Base-by-base conservation (phyloP, 2,329 filamentous ascomycete species). In the Aspergillus viridinutans region DNA sequence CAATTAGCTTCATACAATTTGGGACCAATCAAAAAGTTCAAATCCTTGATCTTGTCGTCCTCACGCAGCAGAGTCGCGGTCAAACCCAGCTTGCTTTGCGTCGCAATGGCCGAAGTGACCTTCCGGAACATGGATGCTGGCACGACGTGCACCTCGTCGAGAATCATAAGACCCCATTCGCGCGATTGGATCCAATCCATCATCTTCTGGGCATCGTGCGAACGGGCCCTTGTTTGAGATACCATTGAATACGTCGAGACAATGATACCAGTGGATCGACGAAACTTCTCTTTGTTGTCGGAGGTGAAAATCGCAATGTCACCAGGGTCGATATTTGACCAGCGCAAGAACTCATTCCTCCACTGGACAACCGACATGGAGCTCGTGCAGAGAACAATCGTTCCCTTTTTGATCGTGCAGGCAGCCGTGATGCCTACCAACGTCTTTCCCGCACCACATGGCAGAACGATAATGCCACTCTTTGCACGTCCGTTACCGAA, bases 171-270 rank as follows among this genome's bases (percentile, higher is more conserved):
- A 67, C 94, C 94, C 94, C 94, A 99, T 81, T 99, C 94, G 61
- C 92, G 87, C 3, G 83, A 83, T 20, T 86, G 87, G 61, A 99
- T 83, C 72, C 96, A 97, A 60, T 94, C 87, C 91, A 99, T 97
- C 86, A 97, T 96, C 78, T 96, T 95, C 70, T 94, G 87, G 3
- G 93, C 90, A 71, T 99, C 93, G 71, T 97, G 88, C 1, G 94
- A 93, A 57, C 93, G 84, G 58, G 90, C 89, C 51, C 91, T 84
- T 14, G 88, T 92, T 68, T 94, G 90, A 8, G 91, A 96, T n/a
- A 99, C 92, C 94, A 99, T 99, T 58, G 91, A 94, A 74, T 99
- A 99, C 1, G 94, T 99, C 10, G 92, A 96, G 53, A 99, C 92
- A 63, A 99, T 95, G 63, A 99, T 92, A 70, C 94, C 94, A 1